Conservation (phyloP, 306 rosid species). For the Cicer pinnatifidum region DNA sequence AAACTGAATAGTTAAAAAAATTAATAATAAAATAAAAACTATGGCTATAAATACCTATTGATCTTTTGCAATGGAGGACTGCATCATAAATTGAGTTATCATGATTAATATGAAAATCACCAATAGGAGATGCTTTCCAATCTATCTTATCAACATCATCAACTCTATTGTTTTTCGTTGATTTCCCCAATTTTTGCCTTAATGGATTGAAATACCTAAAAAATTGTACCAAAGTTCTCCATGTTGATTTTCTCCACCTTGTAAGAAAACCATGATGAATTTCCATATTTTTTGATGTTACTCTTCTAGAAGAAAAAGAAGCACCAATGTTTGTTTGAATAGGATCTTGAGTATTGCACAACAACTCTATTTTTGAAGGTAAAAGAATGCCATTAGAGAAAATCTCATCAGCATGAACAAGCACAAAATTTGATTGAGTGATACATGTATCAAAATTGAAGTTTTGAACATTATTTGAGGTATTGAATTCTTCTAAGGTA, state of each 20-base stretch:
- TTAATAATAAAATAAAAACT: not conserved
- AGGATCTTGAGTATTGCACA: slow-evolving; percentile 28
- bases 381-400: slow-evolving; percentile 61
- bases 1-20: no score
- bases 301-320: slow-evolving; percentile 43
- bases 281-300: slow-evolving; percentile 35
- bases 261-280: slow-evolving; percentile 43
- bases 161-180: slow-evolving; percentile 50
- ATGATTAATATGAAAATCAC: slow-evolving; percentile 50
- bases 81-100: slow-evolving; percentile 70
- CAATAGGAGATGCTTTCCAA: slow-evolving; percentile 48
- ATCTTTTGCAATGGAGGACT: slow-evolving; percentile 72
- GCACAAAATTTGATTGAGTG: slow-evolving; percentile 39
- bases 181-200: slow-evolving; percentile 33
- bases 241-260: slow-evolving; percentile 49
- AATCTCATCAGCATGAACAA: slow-evolving; percentile 75
- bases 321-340: slow-evolving; percentile 30
- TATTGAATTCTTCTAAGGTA: no score
- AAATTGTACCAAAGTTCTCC: slow-evolving; percentile 43
- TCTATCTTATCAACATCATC: slow-evolving; percentile 51
- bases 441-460: slow-evolving; percentile 58
- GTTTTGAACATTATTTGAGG: slow-evolving; percentile 32
- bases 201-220: slow-evolving; percentile 44
- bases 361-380: slow-evolving; percentile 25
- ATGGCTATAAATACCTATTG: slow-evolving; percentile 53